These are phyloP conservation scores for Ophiostoma montium DNA, from an alignment of 2,329 filamentous ascomycete genomes.

Conservation along the genomic window DNA sequence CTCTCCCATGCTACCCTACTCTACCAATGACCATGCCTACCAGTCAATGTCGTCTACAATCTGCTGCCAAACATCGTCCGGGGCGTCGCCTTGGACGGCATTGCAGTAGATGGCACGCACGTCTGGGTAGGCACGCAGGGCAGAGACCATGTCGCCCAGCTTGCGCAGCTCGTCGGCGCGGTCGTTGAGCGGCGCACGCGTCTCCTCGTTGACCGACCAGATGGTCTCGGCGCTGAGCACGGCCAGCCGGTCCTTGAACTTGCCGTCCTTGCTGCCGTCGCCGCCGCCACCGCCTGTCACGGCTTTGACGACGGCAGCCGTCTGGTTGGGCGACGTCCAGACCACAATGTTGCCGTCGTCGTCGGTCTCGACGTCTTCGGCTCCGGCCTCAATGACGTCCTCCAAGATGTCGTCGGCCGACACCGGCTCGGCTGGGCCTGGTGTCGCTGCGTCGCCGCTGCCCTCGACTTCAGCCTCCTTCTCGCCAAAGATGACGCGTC, in stretches of 20 bases:
- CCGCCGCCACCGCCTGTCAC: constrained; percentile 22
- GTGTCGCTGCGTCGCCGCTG: constrained; percentile 48
- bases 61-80: constrained; percentile 39
- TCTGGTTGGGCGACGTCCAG: constrained; percentile 52
- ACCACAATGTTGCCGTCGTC: constrained; percentile 60
- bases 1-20: neutral
- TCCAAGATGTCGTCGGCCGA: constrained; percentile 63
- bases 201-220: constrained; percentile 74
- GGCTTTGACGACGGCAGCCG: constrained; percentile 47
- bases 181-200: constrained; percentile 40
- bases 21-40: constrained; percentile 13
- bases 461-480: constrained; percentile 55
- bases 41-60: constrained; percentile 34
- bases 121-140: constrained; percentile 51
- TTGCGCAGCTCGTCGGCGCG: constrained; percentile 40
- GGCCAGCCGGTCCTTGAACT: constrained; percentile 41
- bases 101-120: constrained; percentile 75
- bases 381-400: constrained; percentile 73
- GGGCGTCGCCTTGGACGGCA: constrained; percentile 32
- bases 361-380: constrained; percentile 50
- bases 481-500: constrained; percentile 53
- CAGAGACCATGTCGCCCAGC: constrained; percentile 45
- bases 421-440: constrained; percentile 9
- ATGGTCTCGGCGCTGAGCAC: constrained; percentile 67
- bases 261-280: constrained; percentile 25